A percentile compares a stretch with the other conserved stretches of the same genome.
Conservation (phyloP, 2,329 filamentous ascomycete species). For the Thielaviopsis punctulata region DNA sequence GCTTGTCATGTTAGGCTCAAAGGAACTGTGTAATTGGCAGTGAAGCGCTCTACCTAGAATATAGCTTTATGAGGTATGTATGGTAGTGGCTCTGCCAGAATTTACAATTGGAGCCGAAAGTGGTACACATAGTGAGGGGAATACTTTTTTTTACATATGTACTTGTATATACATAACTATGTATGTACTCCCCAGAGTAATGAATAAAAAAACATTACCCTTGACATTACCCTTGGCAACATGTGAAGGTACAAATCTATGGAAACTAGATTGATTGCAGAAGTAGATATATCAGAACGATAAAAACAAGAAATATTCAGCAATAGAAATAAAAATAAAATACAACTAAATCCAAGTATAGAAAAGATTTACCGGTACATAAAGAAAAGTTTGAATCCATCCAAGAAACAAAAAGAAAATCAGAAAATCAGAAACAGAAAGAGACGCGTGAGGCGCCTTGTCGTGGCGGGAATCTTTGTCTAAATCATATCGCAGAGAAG, state of each 20-base stretch:
- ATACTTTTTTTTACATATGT: too few relatives aligned
- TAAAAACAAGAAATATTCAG: not conserved
- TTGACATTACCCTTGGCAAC: not conserved
- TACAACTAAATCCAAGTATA: not conserved
- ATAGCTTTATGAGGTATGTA: too few relatives aligned
- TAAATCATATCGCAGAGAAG: constrained; percentile 1
- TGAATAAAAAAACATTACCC: too few relatives aligned
- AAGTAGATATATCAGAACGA: not conserved
- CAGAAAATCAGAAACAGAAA: not conserved
- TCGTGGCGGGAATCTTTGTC: not conserved
- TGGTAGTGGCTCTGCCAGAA: too few relatives aligned
- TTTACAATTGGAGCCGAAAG: too few relatives aligned
- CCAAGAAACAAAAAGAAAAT: not conserved
- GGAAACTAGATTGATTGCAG: not conserved
- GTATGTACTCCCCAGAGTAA: too few relatives aligned
- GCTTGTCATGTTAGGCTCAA: too few relatives aligned
- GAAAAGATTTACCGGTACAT: not conserved
- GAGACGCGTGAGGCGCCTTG: not conserved
- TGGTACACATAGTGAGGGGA: too few relatives aligned
- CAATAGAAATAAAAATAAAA: not conserved
- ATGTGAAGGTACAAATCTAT: not conserved
- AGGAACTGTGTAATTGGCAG: too few relatives aligned
- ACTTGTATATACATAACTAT: too few relatives aligned
- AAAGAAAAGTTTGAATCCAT: not conserved
- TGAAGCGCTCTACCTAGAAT: too few relatives aligned